A percentile compares a stretch with the other conserved stretches of the same genome.
Conservation (phyloP, 78 protist genomes). For the Dictyostelium intermedium region DNA sequence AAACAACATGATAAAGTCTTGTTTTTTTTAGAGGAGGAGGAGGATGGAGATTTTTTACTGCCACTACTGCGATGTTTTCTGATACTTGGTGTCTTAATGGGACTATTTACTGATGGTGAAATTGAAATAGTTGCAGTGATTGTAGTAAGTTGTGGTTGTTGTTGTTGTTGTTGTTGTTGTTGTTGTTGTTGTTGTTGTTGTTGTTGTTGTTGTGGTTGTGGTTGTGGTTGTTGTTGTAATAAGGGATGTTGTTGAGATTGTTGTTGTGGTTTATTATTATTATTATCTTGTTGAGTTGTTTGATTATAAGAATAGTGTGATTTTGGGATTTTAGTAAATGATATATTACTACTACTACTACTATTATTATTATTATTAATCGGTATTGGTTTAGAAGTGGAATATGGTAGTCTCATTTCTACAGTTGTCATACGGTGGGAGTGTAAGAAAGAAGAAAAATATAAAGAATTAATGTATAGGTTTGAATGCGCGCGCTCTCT, state of each 20-base stretch:
- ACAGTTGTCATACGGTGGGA: neutral
- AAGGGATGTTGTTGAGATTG: neutral
- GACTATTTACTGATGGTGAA: neutral
- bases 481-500: neutral
- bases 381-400: conserved; percentile 12
- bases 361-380: neutral
- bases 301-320: neutral
- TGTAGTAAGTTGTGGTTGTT: neutral
- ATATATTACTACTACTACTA: neutral
- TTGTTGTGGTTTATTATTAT: neutral
- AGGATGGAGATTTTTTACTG: neutral
- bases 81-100: neutral
- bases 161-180: neutral
- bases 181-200: neutral
- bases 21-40: neutral
- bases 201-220: neutral
- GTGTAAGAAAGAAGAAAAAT: neutral
- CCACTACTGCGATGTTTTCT: neutral
- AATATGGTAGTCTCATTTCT: conserved; percentile 11
- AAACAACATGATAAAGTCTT: neutral
- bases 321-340: neutral
- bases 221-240: neutral
- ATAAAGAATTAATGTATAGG: neutral
- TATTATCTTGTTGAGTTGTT: neutral
- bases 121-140: neutral